These are phyloP conservation scores for Phaseolus coccineus DNA, from an alignment of 331 rosid species.

Conservation along the genomic window DNA sequence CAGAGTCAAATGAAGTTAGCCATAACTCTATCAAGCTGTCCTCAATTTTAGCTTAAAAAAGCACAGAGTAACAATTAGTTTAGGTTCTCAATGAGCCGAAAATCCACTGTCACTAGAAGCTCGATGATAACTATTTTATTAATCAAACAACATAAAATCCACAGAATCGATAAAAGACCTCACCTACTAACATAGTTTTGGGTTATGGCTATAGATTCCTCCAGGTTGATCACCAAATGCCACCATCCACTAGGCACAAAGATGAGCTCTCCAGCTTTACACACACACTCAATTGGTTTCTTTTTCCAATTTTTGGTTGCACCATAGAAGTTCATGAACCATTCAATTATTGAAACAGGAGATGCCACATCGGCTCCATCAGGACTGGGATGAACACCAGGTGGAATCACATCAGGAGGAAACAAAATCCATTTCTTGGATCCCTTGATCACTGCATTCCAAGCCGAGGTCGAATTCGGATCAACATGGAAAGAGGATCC, in stretches of 20 bases:
- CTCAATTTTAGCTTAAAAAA: background rate
- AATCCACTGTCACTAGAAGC: background rate
- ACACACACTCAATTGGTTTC: constrained; percentile 83
- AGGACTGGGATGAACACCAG: constrained; percentile 95
- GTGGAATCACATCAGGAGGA: constrained; percentile 90
- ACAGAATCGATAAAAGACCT: constrained; percentile 35
- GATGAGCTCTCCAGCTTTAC: constrained; percentile 88
- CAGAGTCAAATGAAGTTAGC: background rate
- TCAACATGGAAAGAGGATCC: constrained; percentile 96
- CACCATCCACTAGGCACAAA: constrained; percentile 98
- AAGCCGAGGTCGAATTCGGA: constrained; percentile 95
- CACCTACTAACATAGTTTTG: constrained; percentile 96
- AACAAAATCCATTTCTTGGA: constrained; percentile 94
- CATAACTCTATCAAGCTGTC: background rate
- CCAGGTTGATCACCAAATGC: constrained; percentile 96
- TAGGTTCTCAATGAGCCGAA: constrained; percentile 6
- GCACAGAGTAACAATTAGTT: constrained; percentile 21
- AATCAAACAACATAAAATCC: constrained; percentile 11
- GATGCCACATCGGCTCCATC: constrained; percentile 95
- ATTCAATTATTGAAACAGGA: constrained; percentile 90
- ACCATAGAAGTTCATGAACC: constrained; percentile 96
- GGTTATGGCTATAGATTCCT: constrained; percentile 92
- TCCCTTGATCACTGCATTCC: constrained; percentile 94
- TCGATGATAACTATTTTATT: constrained; percentile 10
- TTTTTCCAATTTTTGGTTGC: constrained; percentile 76